Evolutionary conservation across 192 early-diverging fungal genomes (phyloP), one percentile per base, ranked within the genome.

Genomic region (Funneliformis geosporum): DNA sequence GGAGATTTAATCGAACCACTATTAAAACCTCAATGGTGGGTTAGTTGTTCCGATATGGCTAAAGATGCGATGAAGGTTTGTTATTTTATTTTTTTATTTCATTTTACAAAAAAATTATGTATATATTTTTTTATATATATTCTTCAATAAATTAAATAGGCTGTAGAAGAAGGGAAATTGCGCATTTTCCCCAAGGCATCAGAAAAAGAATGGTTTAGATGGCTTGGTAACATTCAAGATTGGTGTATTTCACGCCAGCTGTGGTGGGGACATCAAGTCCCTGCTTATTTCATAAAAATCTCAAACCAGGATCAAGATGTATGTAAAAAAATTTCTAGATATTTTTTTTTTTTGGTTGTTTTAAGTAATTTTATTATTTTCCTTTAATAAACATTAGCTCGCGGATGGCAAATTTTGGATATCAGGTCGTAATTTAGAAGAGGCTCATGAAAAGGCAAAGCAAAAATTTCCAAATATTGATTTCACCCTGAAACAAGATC

Each of bases 1-100:
- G 90, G 91, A 50, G 98, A 99, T 85, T 87, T 99, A 71, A 98
- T 98, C 47, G 98, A 99, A 85, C 97, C 97, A 9, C 83, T 98
- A 73, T 92, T 99, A 91, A 99, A 98, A 89, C 98, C 98, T 50
- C 98, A 99, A 85, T 99, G 98, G 98, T 99, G 96, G 95, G 94
- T 98, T 42, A 91, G 90, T 87, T 96, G 94, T 88, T 88, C 94
- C 82, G 90, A 85, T 44, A 95, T 99, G 90, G 96, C 97, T 14
- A 82, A 83, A 14, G 90, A 92, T 2, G 97, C 98, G 18, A 88
- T 94, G 75, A 78, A 93, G 79, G 77, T 79, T 23, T 27, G 47
- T 76, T n/a, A n/a, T n/a, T n/a, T n/a, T n/a, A n/a, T n/a, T n/a
- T 27, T 21, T 28, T 28, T 47, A 5, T 27, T 72, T 47, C 0